phyloP scores from a whole-genome alignment of 2,329 filamentous ascomycete species.

The Curvularia verruculosa region DNA sequence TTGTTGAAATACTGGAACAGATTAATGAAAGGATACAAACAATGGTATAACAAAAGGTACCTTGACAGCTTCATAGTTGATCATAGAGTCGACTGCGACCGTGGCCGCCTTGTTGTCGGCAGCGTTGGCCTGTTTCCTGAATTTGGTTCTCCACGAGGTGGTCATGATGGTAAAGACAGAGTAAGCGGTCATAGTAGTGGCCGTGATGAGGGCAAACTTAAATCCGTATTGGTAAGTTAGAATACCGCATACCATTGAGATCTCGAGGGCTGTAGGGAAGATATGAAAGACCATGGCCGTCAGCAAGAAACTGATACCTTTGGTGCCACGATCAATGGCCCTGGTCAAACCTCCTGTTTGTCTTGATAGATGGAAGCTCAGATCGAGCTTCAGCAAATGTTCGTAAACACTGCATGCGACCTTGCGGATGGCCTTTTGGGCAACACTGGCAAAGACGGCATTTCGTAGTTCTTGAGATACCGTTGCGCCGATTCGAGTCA shows the following conservation, averaged over 20 bases:
- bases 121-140: constrained; percentile 91
- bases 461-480: constrained; percentile 93
- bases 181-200: constrained; percentile 89
- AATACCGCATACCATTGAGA: constrained; percentile 93
- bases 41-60: constrained; percentile 18
- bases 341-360: constrained; percentile 94
- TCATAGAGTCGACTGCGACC: constrained; percentile 92
- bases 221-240: constrained; percentile 94
- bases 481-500: constrained; percentile 84
- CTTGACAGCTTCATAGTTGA: constrained; percentile 99
- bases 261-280: constrained; percentile 90
- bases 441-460: constrained; percentile 94
- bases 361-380: constrained; percentile 91
- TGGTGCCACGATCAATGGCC: constrained; percentile 95
- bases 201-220: constrained; percentile 90
- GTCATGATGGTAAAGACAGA: constrained; percentile 97
- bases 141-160: constrained; percentile 96
- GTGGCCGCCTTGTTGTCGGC: constrained; percentile 96
- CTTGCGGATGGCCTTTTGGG: constrained; percentile 91
- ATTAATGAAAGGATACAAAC: not conserved
- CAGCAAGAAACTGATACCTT: constrained; percentile 95
- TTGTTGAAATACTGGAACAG: constrained; percentile 84
- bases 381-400: constrained; percentile 84
- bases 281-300: constrained; percentile 99
- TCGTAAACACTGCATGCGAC: constrained; percentile 93